phyloP scores from a whole-genome alignment of 2,329 filamentous ascomycete species.

The Trichoderma sp. region DNA sequence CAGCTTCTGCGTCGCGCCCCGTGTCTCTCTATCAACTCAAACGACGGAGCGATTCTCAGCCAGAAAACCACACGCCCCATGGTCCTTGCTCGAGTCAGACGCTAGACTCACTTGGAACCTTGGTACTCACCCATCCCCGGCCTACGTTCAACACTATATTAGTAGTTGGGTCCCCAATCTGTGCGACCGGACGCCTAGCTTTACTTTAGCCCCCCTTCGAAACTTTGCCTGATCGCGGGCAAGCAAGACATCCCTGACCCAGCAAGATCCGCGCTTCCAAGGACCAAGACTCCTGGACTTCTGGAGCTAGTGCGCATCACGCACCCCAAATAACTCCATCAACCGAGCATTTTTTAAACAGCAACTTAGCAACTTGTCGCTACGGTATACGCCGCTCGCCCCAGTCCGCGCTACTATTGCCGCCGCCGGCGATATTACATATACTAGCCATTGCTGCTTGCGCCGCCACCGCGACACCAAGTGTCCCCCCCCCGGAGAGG shows the following conservation, averaged over 20 bases:
- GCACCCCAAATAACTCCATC: constrained; percentile 15
- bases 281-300: constrained; percentile 19
- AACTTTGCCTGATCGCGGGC: constrained; percentile 28
- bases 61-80: constrained; percentile 21
- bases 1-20: constrained; percentile 1
- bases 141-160: constrained; percentile 39
- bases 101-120: constrained; percentile 39
- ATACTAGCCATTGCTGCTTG: constrained; percentile 28
- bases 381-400: constrained; percentile 6
- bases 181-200: constrained; percentile 19
- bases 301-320: constrained; percentile 20
- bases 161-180: constrained; percentile 38
- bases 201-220: constrained; percentile 26
- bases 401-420: constrained; percentile 33
- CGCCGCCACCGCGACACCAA: constrained; percentile 35
- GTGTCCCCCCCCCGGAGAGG: constrained; percentile 15
- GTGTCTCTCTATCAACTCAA: constrained; percentile 13
- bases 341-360: constrained; percentile 16
- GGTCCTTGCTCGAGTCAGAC: constrained; percentile 26
- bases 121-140: constrained; percentile 34
- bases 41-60: background rate
- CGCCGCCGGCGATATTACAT: constrained; percentile 35
- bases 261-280: constrained; percentile 26
- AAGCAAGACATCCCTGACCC: constrained; percentile 26
- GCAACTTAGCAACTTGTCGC: constrained; percentile 5